Base-by-base conservation (phyloP, 176 grass and related monocot genomes). In the Alopecurus myosuroides region DNA sequence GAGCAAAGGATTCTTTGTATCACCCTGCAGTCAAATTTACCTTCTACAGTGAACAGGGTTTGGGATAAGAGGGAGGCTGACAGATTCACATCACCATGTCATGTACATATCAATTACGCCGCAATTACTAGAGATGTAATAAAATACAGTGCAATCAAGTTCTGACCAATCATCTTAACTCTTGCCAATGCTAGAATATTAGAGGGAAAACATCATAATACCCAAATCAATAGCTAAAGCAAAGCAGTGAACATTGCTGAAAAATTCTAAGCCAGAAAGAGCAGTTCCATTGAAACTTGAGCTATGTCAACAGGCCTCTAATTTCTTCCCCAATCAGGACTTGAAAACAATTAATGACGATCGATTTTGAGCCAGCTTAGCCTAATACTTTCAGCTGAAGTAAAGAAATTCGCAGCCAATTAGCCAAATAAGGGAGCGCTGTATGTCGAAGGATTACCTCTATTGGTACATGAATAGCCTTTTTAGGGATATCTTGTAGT, bases 401-500 rank as follows among this genome's bases (percentile, higher is more conserved):
- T 42, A 28, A 22, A 51, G 19, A 5, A 25, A 29, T 11, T 13
- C 2, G 25, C 3, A 29, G 1, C 81, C 30, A 37, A 64, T 36
- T 76, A 68, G 9, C 30, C 13, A 48, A 70, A 81, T 18, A 76
- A 20, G 25, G 53, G 55, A 74, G 8, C 80, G 33, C 15, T 64
- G 49, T 3, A 81, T 76, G 40, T 30, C 28, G 18, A 77, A 79
- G 20, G 86, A 79, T 77, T 89, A 94, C 97, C 89, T 99, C 97
- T 76, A 90, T 92, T 22, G 97, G 93, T 58, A 99, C 84, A 86
- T 92, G 89, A 49, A 84, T 86, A 87, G 97, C 90, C 76, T 94
- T 88, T 88, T 89, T 96, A 18, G 93, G 97, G 75, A 99, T 99
- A 85, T 99, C 97, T 89, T 92, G 83, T 82, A 99, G 60, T 23